phyloP scores from a whole-genome alignment of 129 eudicot genomes.

The Logfia minima region DNA sequence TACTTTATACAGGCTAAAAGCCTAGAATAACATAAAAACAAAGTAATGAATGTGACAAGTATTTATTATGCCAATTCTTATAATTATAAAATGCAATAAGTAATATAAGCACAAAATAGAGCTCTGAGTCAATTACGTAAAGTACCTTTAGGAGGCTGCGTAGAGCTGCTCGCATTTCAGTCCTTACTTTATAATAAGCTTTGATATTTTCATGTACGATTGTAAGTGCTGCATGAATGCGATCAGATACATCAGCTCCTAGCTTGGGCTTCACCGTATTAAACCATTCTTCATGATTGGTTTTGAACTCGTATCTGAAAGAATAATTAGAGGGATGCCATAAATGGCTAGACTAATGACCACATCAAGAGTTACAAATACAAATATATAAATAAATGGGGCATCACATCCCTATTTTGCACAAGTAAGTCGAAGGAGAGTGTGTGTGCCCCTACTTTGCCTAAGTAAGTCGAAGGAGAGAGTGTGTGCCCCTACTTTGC shows the following conservation, averaged over 20 bases:
- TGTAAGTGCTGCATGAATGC: slow-evolving; percentile 56
- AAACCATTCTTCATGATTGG: slow-evolving; percentile 87
- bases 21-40: not conserved
- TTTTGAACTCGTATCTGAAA: slow-evolving; percentile 79
- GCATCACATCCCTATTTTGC: not conserved
- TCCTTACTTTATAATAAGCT: slow-evolving; percentile 68
- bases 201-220: slow-evolving; percentile 59
- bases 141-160: slow-evolving; percentile 76
- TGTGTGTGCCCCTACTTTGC: not conserved
- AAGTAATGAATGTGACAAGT: not conserved
- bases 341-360: slow-evolving; percentile 13
- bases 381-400: not conserved
- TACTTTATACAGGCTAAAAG: no score
- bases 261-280: slow-evolving; percentile 68
- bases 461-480: not conserved
- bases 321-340: not conserved
- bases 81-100: not conserved
- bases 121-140: not conserved
- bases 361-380: not conserved
- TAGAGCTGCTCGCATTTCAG: slow-evolving; percentile 78
- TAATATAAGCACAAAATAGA: slow-evolving; percentile 7
- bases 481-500: not conserved
- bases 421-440: no score
- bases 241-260: slow-evolving; percentile 57
- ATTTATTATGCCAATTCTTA: not conserved